These are phyloP conservation scores for Plantago elongata DNA, from an alignment of 257 asterid species.

Conservation along the genomic window DNA sequence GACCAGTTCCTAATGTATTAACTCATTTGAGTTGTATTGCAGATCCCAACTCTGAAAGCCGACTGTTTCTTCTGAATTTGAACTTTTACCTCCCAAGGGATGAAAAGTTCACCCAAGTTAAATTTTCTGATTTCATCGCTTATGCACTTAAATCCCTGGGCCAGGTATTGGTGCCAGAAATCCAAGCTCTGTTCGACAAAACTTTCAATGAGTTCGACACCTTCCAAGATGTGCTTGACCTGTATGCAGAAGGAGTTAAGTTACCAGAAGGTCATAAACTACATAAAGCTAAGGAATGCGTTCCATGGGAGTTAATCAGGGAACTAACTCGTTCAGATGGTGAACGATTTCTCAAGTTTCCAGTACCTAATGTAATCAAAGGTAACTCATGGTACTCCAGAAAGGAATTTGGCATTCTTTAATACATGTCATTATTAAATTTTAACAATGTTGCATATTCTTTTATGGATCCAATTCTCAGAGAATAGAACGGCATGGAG, in stretches of 20 bases:
- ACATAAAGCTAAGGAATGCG: constrained; percentile 35
- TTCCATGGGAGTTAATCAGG: constrained; percentile 66
- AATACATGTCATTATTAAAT: background rate
- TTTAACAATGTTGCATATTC: background rate
- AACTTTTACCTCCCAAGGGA: constrained; percentile 75
- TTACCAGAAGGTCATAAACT: constrained; percentile 43
- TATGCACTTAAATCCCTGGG: constrained; percentile 73
- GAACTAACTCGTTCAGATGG: constrained; percentile 72
- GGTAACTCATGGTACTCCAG: constrained; percentile 31
- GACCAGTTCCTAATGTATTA: background rate
- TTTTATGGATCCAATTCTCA: constrained; percentile 22
- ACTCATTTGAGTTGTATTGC: constrained; percentile 23
- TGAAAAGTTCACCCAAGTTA: constrained; percentile 64
- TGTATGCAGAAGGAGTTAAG: constrained; percentile 56
- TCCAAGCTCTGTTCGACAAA: constrained; percentile 56
- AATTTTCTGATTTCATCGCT: constrained; percentile 77
- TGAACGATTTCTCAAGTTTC: constrained; percentile 53
- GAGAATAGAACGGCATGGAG: constrained; percentile 91
- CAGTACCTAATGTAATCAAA: constrained; percentile 72
- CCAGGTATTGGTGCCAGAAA: constrained; percentile 65
- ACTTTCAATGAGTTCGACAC: constrained; percentile 83
- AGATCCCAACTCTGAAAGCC: constrained; percentile 67
- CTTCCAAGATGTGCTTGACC: constrained; percentile 56
- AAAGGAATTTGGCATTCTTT: background rate
- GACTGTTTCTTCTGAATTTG: constrained; percentile 53